These are phyloP conservation scores for Haplosporangium gracile DNA, from an alignment of 192 early-diverging fungal genomes.

Conservation along the genomic window DNA sequence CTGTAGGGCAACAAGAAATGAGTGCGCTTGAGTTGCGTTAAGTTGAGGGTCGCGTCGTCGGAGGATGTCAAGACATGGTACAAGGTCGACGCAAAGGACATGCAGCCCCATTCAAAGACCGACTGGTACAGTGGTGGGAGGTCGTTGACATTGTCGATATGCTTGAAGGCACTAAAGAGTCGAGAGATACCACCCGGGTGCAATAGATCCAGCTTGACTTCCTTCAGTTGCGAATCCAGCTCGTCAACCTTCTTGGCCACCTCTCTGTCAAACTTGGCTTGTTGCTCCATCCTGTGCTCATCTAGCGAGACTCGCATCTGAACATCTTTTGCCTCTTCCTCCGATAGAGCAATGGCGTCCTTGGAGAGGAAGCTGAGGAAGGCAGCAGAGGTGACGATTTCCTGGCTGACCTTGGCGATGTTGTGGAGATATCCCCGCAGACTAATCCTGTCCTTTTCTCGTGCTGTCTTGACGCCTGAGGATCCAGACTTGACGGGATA, in stretches of 20 bases:
- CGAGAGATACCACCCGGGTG: slow-evolving; percentile 38
- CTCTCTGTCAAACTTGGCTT: slow-evolving; percentile 55
- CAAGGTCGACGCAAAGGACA: slow-evolving; percentile 66
- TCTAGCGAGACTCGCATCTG: slow-evolving; percentile 52
- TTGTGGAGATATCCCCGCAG: slow-evolving; percentile 55
- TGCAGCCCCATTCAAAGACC: slow-evolving; percentile 65
- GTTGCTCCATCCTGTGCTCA: slow-evolving; percentile 45
- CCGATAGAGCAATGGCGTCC: slow-evolving; percentile 42
- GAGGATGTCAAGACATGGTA: slow-evolving; percentile 65
- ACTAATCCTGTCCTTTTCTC: slow-evolving; percentile 63
- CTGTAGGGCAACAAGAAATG: slow-evolving; percentile 63
- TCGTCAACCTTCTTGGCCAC: slow-evolving; percentile 59
- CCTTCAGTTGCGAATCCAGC: slow-evolving; percentile 58
- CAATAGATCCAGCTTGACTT: slow-evolving; percentile 58
- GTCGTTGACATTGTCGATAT: slow-evolving; percentile 29
- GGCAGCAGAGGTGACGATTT: slow-evolving; percentile 26
- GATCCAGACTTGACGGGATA: slow-evolving; percentile 25
- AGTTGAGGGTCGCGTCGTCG: slow-evolving; percentile 58
- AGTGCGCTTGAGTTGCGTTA: slow-evolving; percentile 60
- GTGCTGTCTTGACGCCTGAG: slow-evolving; percentile 30
- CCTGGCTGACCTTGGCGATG: slow-evolving; percentile 27
- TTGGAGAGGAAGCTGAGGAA: slow-evolving; percentile 52
- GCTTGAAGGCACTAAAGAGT: slow-evolving; percentile 23
- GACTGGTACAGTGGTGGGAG: slow-evolving; percentile 55
- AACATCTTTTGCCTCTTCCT: slow-evolving; percentile 47